Evolutionary conservation across 2,329 filamentous ascomycete genomes (phyloP), one percentile per base, ranked within the genome.

Genomic region (Penicillium nordicum): DNA sequence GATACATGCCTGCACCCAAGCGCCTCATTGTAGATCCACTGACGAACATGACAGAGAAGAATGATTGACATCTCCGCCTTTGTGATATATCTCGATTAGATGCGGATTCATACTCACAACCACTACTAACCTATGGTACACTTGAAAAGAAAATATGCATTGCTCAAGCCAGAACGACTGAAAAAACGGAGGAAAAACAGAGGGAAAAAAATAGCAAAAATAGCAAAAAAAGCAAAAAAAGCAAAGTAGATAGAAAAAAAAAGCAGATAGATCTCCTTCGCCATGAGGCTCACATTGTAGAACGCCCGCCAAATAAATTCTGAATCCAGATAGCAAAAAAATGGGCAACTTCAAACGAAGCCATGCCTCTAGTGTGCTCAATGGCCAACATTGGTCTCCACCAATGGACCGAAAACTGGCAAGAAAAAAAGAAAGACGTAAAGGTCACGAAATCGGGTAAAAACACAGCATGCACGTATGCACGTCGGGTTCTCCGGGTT

Each of bases 281-380:
- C 38, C 47, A 18, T 37, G 27, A 27, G 29, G 37, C 45, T 34
- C 36, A 16, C 12, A 23, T 21, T 25, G 23, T 48, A n/a, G 36
- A 56, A 56, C 36, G 36, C 41, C 48, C 12, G 23, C 41, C 34
- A 21, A 40, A 46, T 18, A 55, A 29, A 30, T 46, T 51, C 41
- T 40, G 38, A 50, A 47, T 37, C n/a, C 52, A 40, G 27, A 48
- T 40, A 45, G 40, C 21, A 16, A 43, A 48, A 34, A 56, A 43
- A 48, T 27, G 40, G 42, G 41, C 57, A 55, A 55, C 18, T 16
- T 46, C 50, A 21, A 27, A 48, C 30, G 56, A 50, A 55, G 50
- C 44, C 50, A 46, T 45, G 44, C 40, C 57, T 58, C 56, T 58
- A 65, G 36, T 53, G 48, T 55, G 60, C 47, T 48, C 48, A 50